Base-by-base conservation (phyloP, 345 rosid species). In the Hypericum perforatum region DNA sequence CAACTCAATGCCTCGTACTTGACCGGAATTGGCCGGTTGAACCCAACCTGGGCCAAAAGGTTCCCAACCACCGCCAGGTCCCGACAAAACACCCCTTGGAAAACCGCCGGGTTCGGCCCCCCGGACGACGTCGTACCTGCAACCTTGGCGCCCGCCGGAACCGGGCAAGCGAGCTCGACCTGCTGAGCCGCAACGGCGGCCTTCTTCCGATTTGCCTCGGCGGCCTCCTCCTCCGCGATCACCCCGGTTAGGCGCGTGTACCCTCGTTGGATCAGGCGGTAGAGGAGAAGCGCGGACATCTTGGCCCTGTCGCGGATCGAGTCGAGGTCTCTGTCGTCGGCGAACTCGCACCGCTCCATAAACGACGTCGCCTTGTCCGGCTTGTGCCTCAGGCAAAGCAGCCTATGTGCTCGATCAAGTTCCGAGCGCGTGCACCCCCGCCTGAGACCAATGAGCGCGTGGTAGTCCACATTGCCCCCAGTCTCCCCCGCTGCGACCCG, bases 31-130 rank as follows among this genome's bases (percentile, higher is more conserved):
- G 88, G 85, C 52, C 78, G 92, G 53, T 80, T 85, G 44, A 88
- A 81, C 63, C 91, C 94, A 50, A 71, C 83, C 56, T 82, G 84
- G 0, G 95, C 61, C 47, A 91, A 65, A 70, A 91, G 62, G 74
- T 58, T 85, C 48, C 95, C 94, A 29, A 91, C 96, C 0, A 61
- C 82, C 0, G 95, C 83, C 11, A 87, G 78, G 62, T 92, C 98
- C 37, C 98, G 69, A 77, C 96, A 92, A 70, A 92, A 92, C 11
- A 88, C 78, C n/a, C 96, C 96, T 51, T 83, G 95, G 58, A 79
- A 85, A 55, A 69, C 78, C 51, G 80, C 74, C 6, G 81, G 8
- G 58, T 77, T 50, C 1, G 69, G 11, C 37, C 41, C 32, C 8
- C 71, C 71, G 41, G 70, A 42, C 7, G 65, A 32, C 8, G 74